Conservation (phyloP, 2,329 filamentous ascomycete species). For the Colletotrichum siamense region DNA sequence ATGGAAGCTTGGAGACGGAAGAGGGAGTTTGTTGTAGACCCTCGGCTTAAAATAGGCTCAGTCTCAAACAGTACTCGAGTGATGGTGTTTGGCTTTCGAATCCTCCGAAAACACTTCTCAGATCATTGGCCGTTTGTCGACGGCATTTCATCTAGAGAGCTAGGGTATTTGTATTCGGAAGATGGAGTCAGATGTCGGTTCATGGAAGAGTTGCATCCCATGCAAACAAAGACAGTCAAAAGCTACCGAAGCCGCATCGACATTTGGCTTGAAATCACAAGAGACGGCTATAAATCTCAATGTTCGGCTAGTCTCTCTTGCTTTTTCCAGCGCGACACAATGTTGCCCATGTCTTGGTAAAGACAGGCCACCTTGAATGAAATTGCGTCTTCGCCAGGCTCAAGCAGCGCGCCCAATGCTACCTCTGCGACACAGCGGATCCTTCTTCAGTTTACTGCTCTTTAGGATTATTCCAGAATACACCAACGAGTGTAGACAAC, state of each 20-base stretch:
- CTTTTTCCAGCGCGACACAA: no score
- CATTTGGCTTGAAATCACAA: not conserved
- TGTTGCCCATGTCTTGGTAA: no score
- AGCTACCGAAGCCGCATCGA: not conserved
- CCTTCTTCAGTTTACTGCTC: no score
- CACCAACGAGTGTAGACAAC: not conserved
- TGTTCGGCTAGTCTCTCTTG: no score
- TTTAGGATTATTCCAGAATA: not conserved
- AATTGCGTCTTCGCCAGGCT: not conserved
- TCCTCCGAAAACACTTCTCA: no score
- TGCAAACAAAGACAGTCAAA: not conserved
- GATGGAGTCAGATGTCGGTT: not conserved
- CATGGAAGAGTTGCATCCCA: accelerated
- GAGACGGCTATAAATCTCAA: no score
- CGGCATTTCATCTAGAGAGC: accelerated
- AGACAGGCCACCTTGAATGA: accelerated
- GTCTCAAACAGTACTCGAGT: not conserved
- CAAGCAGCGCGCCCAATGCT: not conserved
- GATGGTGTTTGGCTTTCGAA: not conserved
- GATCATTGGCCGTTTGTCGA: not conserved
- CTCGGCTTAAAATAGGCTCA: accelerated
- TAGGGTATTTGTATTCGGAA: not conserved
- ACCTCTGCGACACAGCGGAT: no score
- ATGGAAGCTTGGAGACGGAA: not conserved
- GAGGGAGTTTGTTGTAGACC: not conserved